Evolutionary conservation across 2,329 filamentous ascomycete genomes (phyloP).

Genomic region (Penicillium sp.): DNA sequence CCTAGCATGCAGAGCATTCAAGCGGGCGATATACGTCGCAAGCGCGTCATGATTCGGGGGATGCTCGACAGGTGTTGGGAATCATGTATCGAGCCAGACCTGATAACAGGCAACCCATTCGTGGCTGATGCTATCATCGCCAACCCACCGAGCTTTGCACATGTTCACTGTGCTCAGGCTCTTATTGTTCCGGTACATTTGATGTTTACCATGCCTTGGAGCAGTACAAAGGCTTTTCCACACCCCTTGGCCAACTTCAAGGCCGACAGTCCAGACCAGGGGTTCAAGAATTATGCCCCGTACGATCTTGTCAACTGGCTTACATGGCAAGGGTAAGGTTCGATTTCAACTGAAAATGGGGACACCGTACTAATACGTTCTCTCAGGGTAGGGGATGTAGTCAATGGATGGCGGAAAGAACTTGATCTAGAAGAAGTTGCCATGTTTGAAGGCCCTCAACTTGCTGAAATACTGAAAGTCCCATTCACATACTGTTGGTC

Average conservation of each 20-base stretch:
- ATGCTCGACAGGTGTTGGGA: slow-evolving; percentile 43
- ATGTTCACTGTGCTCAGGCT: slow-evolving; percentile 37
- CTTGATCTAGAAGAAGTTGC: slow-evolving; percentile 44
- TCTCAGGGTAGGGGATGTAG: slow-evolving; percentile 44
- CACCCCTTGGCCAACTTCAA: slow-evolving; percentile 52
- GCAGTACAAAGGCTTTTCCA: slow-evolving; percentile 44
- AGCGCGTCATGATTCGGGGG: slow-evolving; percentile 34
- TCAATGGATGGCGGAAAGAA: slow-evolving; percentile 43
- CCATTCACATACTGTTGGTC: slow-evolving; percentile 50
- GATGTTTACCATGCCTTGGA: slow-evolving; percentile 56
- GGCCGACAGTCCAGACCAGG: slow-evolving; percentile 11
- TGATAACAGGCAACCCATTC: slow-evolving; percentile 41
- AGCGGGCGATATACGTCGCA: slow-evolving; percentile 34
- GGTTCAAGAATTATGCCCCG: slow-evolving; percentile 41
- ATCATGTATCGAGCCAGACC: slow-evolving; percentile 38
- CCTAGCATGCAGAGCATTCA: slow-evolving; percentile 38
- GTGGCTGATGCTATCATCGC: slow-evolving; percentile 56
- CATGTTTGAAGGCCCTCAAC: slow-evolving; percentile 36
- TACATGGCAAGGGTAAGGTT: slow-evolving; percentile 50
- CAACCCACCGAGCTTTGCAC: slow-evolving; percentile 54
- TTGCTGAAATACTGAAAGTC: slow-evolving; percentile 38
- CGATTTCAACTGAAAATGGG: neutral
- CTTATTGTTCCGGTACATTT: slow-evolving; percentile 52
- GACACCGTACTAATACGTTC: neutral
- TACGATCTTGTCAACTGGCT: slow-evolving; percentile 50